Evolutionary conservation across 2,329 filamentous ascomycete genomes (phyloP).

Genomic region (Fusarium pseudocircinatum): DNA sequence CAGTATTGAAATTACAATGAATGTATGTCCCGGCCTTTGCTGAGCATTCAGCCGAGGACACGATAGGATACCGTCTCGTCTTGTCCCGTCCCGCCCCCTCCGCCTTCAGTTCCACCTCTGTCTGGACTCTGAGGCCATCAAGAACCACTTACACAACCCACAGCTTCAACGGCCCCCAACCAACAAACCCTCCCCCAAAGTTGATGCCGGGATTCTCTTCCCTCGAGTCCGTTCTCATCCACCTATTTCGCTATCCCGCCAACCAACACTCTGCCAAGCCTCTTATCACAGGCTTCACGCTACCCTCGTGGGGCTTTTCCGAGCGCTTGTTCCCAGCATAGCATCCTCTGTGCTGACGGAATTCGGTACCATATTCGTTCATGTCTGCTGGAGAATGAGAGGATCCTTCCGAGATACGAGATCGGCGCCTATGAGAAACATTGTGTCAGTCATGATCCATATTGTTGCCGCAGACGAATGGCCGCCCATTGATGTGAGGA

Average conservation of each 20-base stretch:
- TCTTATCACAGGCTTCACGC: slow-evolving; percentile 3
- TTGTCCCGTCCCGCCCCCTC: background rate
- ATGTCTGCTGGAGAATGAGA: background rate
- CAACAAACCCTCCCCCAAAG: background rate
- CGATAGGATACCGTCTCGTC: background rate
- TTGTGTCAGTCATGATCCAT: background rate
- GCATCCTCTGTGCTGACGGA: background rate
- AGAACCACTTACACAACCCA: background rate
- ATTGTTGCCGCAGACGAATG: background rate
- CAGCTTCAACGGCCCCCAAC: background rate
- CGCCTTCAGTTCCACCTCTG: background rate
- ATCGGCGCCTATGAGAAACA: background rate
- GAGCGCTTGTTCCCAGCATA: background rate
- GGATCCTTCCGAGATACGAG: slow-evolving; percentile 6
- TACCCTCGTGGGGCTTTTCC: background rate
- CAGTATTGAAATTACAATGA: background rate
- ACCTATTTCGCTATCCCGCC: background rate
- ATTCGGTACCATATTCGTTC: slow-evolving; percentile 6
- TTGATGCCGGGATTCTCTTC: background rate
- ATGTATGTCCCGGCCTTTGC: background rate
- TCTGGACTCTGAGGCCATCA: background rate
- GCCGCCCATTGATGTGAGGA: background rate
- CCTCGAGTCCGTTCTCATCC: background rate
- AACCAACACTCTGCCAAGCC: slow-evolving; percentile 9
- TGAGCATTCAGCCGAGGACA: background rate